Percentiles rank a stretch among this genome's conserved stretches.
These are phyloP conservation scores for Rhizophagus prolifer DNA, from an alignment of 192 early-diverging fungal genomes.

Conservation along the genomic window DNA sequence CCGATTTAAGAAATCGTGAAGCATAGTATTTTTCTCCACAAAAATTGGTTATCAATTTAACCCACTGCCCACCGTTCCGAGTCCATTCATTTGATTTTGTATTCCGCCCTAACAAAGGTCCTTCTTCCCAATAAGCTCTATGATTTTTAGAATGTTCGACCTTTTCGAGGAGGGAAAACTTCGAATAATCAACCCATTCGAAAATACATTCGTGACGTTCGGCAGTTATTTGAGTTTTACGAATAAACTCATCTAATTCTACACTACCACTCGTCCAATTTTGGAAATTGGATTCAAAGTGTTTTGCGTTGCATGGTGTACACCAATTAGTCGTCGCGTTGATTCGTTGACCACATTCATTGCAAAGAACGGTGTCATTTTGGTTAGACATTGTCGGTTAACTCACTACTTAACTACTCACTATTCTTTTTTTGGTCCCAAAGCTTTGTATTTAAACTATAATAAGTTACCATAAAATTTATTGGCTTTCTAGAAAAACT, in stretches of 20 bases:
- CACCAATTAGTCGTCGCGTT: background rate
- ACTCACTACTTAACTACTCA: background rate
- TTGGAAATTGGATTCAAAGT: background rate
- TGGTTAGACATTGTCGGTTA: background rate
- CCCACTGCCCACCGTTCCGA: constrained; percentile 3
- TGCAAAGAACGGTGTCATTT: background rate
- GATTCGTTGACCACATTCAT: background rate
- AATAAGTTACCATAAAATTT: constrained; percentile 8
- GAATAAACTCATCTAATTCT: background rate
- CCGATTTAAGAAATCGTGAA: constrained; percentile 5
- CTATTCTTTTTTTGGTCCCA: background rate
- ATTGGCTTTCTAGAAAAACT: background rate
- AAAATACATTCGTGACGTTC: background rate
- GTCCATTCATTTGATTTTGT: constrained; percentile 5
- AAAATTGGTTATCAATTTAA: constrained; percentile 17
- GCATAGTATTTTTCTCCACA: constrained; percentile 1
- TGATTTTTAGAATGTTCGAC: background rate
- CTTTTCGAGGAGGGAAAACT: background rate
- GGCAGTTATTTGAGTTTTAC: background rate
- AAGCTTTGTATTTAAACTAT: constrained; percentile 1
- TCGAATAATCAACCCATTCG: too few species aligned
- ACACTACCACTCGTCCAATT: background rate
- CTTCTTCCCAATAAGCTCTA: constrained; percentile 14
- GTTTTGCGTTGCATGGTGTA: background rate
- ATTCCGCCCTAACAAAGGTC: constrained; percentile 5